A percentile compares a stretch with the other conserved stretches of the same genome.
phyloP scores from a whole-genome alignment of 345 rosid species.

The Kandelia obovata region DNA sequence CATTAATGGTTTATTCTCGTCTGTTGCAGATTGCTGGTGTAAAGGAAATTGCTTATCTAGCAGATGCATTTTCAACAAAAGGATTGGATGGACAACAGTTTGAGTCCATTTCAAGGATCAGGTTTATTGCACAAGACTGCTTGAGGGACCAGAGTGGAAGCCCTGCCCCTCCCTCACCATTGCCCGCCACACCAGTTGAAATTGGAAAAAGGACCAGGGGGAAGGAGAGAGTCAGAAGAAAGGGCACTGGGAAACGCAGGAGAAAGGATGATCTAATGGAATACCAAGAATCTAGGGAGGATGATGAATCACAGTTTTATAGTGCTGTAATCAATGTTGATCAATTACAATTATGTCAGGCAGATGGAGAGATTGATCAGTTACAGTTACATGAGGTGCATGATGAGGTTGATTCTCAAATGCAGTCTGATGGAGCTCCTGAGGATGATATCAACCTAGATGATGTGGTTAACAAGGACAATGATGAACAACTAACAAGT shows the following conservation, averaged over 20 bases:
- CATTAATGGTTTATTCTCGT: slow-evolving; percentile 1
- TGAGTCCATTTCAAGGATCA: slow-evolving; percentile 34
- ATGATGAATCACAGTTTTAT: slow-evolving; percentile 25
- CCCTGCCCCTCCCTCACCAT: slow-evolving; percentile 16
- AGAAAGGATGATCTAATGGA: slow-evolving; percentile 19
- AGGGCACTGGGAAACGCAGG: slow-evolving; percentile 23
- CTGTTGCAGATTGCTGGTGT: slow-evolving; percentile 30
- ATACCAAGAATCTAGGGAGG: slow-evolving; percentile 24
- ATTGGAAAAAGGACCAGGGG: slow-evolving; percentile 22
- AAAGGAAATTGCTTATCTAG: slow-evolving; percentile 28
- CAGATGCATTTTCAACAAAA: slow-evolving; percentile 29
- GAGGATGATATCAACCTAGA: slow-evolving; percentile 13
- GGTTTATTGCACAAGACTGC: slow-evolving; percentile 36
- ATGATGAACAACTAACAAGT: slow-evolving; percentile 5
- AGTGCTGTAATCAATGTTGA: slow-evolving; percentile 23
- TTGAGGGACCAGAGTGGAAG: slow-evolving; percentile 30
- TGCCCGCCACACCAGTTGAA: slow-evolving; percentile 20
- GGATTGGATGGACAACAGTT: slow-evolving; percentile 32
- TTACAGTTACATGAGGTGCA: slow-evolving; percentile 13
- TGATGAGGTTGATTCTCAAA: slow-evolving; percentile 15
- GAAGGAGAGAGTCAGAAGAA: slow-evolving; percentile 30
- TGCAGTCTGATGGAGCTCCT: slow-evolving; percentile 5
- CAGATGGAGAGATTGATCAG: slow-evolving; percentile 15
- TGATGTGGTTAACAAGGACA: slow-evolving; percentile 12
- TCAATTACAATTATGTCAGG: slow-evolving; percentile 17